A percentile compares a stretch with the other conserved stretches of the same genome.
Evolutionary conservation across 108 stramenopile species (phyloP).

Genomic region (Pseudonitzschia delicatissima): DNA sequence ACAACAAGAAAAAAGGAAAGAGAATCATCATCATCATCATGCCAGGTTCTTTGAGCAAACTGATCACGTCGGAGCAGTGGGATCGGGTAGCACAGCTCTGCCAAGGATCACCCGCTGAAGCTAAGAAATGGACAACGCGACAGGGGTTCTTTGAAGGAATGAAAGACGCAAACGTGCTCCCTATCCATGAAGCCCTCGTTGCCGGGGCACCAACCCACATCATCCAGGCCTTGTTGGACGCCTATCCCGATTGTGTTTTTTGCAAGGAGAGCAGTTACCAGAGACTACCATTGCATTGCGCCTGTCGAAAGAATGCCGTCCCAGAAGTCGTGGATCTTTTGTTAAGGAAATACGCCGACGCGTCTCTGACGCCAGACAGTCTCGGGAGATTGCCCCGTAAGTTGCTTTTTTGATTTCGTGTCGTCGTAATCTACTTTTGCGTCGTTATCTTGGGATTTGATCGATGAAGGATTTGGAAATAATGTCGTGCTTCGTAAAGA

Average conservation of each 20-base stretch:
- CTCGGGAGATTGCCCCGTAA: conserved; percentile 44
- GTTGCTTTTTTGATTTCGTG: too few relatives aligned
- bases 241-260: conserved; percentile 48
- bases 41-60: conserved; percentile 33
- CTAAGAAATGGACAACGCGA: conserved; percentile 37
- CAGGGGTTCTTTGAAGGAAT: conserved; percentile 74
- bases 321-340: conserved; percentile 46
- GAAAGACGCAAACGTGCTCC: conserved; percentile 51
- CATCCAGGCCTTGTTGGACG: conserved; percentile 44
- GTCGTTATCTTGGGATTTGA: too few relatives aligned
- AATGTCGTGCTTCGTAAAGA: too few relatives aligned
- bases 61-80: conserved; percentile 50
- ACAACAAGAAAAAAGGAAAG: not conserved
- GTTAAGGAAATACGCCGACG: conserved; percentile 48
- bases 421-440: too few relatives aligned
- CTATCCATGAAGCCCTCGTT: conserved; percentile 61
- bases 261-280: conserved; percentile 57
- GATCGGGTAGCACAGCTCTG: conserved; percentile 33
- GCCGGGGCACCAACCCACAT: conserved; percentile 39
- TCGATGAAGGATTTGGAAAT: too few relatives aligned
- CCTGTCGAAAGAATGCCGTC: conserved; percentile 68
- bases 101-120: conserved; percentile 16
- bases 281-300: conserved; percentile 66
- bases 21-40: not conserved
- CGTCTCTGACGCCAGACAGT: conserved; percentile 45